Base-by-base conservation (phyloP, 805 yeast genomes). In the Candida schatavii region DNA sequence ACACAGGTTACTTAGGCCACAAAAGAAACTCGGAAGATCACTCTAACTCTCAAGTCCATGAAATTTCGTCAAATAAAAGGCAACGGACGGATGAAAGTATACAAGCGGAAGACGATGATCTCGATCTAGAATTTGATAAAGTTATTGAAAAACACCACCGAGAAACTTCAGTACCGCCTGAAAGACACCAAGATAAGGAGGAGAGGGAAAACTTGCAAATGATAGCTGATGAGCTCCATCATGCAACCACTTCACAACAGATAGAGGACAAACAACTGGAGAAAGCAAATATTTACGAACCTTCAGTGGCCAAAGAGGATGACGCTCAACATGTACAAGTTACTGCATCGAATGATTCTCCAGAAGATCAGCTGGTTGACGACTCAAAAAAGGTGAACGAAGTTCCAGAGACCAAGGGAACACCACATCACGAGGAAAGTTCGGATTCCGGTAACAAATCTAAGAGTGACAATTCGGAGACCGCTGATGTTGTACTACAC, bases 171-270 rank as follows among this genome's bases (percentile, higher is more conserved):
- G 37, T 26, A n/a, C 33, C 49, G 1, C 46, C 49, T 5, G 39
- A 36, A 25, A 17, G 5, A 33, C 11, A 9, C 13, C 10, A 36
- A 4, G 37, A 40, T 13, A 31, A 23, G 11, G 37, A 52, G 29
- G 68, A 63, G 36, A 51, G 52, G 27, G 56, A 48, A 34, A 53
- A 56, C 34, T 48, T 65, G 17, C 59, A 57, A 34, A 50, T 61
- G 57, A 63, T 65, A 14, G 69, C 68, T 2, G 52, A 49, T 35
- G 59, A 62, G 42, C 54, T 66, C 34, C 62, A 61, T 37, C 52
- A 57, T 13, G 69, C 69, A 5, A 61, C 69, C 2, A 53, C 56
- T 5, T 22, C 39, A 13, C 35, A 36, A 14, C 7, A 31, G 14
- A 21, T 31, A 21, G 11, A 11, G 4, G 20, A 31, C n/a, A 21